phyloP scores from a whole-genome alignment of 2,329 filamentous ascomycete species.

The Chaetomium globosum region DNA sequence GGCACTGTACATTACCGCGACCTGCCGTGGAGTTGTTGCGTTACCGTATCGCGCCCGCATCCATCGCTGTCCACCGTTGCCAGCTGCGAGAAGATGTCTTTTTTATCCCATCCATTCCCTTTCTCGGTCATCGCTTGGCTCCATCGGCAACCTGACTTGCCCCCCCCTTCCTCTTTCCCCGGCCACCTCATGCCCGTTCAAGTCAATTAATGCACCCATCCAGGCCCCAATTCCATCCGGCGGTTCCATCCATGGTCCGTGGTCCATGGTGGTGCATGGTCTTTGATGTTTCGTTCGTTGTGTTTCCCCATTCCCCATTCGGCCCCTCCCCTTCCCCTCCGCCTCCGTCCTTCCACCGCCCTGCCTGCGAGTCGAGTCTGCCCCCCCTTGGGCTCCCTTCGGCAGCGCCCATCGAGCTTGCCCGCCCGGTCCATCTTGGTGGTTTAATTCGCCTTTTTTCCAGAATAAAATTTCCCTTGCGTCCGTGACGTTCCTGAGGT shows the following conservation, averaged over 20 bases:
- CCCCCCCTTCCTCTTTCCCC: background rate
- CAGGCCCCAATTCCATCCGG: conserved; percentile 17
- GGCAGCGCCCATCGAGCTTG: conserved; percentile 4
- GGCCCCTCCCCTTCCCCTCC: conserved; percentile 1
- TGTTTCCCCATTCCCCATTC: conserved; percentile 15
- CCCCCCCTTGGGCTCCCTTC: conserved; percentile 7
- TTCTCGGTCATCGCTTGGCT: conserved; percentile 23
- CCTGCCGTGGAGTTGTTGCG: background rate
- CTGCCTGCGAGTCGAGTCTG: background rate
- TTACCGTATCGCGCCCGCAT: background rate
- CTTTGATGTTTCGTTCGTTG: conserved; percentile 10
- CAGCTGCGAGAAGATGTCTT: conserved; percentile 5
- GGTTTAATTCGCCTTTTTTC: conserved; percentile 38
- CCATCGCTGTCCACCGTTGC: background rate
- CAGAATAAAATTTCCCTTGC: conserved; percentile 41
- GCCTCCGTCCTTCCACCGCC: background rate
- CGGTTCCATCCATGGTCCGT: conserved; percentile 10
- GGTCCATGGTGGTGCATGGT: conserved; percentile 9
- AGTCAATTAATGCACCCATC: conserved; percentile 20
- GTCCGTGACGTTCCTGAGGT: conserved; percentile 42
- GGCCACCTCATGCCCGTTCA: conserved; percentile 2
- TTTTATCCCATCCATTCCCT: conserved; percentile 12
- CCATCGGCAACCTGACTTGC: conserved; percentile 15
- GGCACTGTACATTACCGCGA: conserved; percentile 16
- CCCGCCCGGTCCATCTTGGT: conserved; percentile 28